Conservation (phyloP, 768 basidiomycete species). For the Mycena galericulata region DNA sequence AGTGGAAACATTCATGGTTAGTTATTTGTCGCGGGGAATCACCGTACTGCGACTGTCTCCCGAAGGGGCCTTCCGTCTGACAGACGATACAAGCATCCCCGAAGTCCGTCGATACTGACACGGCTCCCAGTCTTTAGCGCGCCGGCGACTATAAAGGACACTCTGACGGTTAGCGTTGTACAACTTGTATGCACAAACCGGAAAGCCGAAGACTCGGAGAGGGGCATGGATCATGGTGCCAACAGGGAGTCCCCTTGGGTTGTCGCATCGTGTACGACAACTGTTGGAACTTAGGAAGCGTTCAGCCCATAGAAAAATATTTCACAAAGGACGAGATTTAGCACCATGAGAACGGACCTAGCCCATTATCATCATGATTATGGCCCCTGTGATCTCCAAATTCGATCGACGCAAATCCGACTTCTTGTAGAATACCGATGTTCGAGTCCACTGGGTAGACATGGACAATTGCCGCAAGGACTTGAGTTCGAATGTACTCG, state of each 20-base stretch:
- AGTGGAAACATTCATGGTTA: too few relatives aligned
- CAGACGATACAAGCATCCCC: slow-evolving; percentile 3
- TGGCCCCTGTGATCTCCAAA: not conserved
- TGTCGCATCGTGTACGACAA: slow-evolving; percentile 2
- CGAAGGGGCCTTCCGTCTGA: too few relatives aligned
- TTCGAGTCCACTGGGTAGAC: not conserved
- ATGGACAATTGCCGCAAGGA: not conserved
- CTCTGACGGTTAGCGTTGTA: too few relatives aligned
- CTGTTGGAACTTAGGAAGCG: slow-evolving; percentile 1
- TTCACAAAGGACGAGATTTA: not conserved
- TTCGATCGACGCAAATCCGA: not conserved
- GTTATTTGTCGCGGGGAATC: too few relatives aligned
- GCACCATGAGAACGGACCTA: not conserved
- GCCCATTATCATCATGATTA: not conserved
- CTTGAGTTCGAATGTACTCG: not conserved
- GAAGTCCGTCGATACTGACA: not conserved
- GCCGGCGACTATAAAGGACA: not conserved
- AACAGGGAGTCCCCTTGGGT: slow-evolving; percentile 1
- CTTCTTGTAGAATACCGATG: not conserved
- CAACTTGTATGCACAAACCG: too few relatives aligned
- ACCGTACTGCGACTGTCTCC: too few relatives aligned
- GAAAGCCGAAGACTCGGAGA: not conserved
- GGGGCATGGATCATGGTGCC: slow-evolving; percentile 7
- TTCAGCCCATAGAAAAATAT: not conserved
- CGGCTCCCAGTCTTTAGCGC: slow-evolving; percentile 10